A percentile compares a stretch with the other conserved stretches of the same genome.
phyloP scores from a whole-genome alignment of 2,329 filamentous ascomycete species.

The Pezicula carpinea region DNA sequence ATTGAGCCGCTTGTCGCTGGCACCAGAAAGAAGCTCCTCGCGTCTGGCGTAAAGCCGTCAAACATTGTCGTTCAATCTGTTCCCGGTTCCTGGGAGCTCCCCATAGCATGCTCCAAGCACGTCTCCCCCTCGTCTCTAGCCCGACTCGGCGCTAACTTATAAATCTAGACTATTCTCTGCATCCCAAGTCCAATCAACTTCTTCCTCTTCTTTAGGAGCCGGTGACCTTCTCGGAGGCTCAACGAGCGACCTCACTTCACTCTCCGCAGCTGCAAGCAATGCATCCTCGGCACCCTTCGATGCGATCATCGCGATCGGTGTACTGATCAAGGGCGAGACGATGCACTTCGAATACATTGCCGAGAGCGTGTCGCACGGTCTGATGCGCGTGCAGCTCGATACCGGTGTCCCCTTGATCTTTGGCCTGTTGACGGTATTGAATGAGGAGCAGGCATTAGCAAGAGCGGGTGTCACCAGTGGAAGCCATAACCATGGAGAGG shows the following conservation, averaged over 20 bases:
- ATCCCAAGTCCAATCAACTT: conserved; percentile 75
- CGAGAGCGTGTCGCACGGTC: conserved; percentile 81
- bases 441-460: conserved; percentile 79
- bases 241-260: conserved; percentile 60
- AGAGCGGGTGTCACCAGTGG: conserved; percentile 75
- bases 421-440: conserved; percentile 84
- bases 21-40: conserved; percentile 70
- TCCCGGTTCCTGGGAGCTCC: conserved; percentile 91
- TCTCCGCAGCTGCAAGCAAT: conserved; percentile 34
- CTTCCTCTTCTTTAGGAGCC: conserved; percentile 56
- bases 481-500: conserved; percentile 94
- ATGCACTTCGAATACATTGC: conserved; percentile 99
- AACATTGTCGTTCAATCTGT: conserved; percentile 90
- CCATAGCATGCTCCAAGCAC: conserved; percentile 64
- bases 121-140: background rate
- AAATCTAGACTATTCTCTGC: conserved; percentile 68
- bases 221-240: conserved; percentile 71
- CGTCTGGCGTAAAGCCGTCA: conserved; percentile 75
- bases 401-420: conserved; percentile 86
- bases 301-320: conserved; percentile 90
- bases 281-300: conserved; percentile 68
- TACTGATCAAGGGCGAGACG: conserved; percentile 96
- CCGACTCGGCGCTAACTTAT: background rate
- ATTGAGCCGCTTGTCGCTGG: conserved; percentile 82
- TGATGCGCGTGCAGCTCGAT: conserved; percentile 94